Evolutionary conservation across 2,329 filamentous ascomycete genomes (phyloP), one percentile per base, ranked within the genome.

Genomic region (Plenodomus biglobosus): DNA sequence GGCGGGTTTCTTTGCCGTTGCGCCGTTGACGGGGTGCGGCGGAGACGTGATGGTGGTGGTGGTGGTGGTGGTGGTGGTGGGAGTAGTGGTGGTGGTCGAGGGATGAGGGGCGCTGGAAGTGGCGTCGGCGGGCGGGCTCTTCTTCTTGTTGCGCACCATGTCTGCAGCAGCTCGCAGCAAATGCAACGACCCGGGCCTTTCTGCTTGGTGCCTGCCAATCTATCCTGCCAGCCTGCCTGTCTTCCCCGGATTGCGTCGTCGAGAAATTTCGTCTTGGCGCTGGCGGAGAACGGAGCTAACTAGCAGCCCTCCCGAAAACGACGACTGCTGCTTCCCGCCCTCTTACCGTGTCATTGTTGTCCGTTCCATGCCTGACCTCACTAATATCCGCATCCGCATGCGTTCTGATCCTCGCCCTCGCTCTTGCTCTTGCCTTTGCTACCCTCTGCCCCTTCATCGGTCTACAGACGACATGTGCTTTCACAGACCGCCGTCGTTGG

Each of bases 111-210:
- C 54, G 46, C 46, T 55, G 44, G 43, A 27, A 39, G 53, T 40
- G 18, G 49, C 46, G 44, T 64, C 61, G 2, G 50, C 39, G 54
- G 58, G 58, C 51, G 47, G 55, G 53, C 60, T 20, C 4, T 13
- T 62, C 55, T 66, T 71, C 63, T 71, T 70, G 52, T 68, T 71
- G 52, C 59, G 63, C 52, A 63, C 64, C 68, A 71, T 71, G 35
- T 40, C 38, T 36, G 21, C 39, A 46, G 36, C 35, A 7, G 10
- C 7, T 8, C 10, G 13, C 8, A 10, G 8, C 35, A 10, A 16
- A 11, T 5, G 42, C 17, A 30, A 42, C 30, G 22, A 41, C 3
- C 38, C 21, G 34, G 24, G 27, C 41, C 38, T 42, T 37, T 38
- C 41, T 42, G 40, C 44, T 42, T 30, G 36, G 51, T 52, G 41